A percentile compares a stretch with the other conserved stretches of the same genome.
phyloP scores from a whole-genome alignment of 78 protist species.

The Dictyostelium purpureum region DNA sequence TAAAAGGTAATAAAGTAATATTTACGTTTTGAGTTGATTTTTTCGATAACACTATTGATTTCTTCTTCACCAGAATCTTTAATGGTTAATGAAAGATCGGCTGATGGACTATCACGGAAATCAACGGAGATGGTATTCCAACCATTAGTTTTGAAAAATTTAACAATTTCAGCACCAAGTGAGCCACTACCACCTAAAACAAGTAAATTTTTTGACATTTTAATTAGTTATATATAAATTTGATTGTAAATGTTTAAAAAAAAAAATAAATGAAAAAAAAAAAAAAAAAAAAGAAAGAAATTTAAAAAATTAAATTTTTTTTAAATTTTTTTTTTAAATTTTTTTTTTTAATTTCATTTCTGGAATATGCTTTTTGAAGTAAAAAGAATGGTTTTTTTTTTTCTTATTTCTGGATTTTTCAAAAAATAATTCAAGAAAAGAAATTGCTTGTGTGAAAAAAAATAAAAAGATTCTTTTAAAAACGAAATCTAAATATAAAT shows the following conservation, averaged over 20 bases:
- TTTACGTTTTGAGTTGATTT: background rate
- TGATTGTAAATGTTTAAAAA: background rate
- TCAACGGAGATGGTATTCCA: constrained; percentile 70
- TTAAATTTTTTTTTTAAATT: no score
- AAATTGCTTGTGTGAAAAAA: no score
- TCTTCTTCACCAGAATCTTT: constrained; percentile 30
- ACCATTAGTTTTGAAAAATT: constrained; percentile 19
- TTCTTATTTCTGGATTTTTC: no score
- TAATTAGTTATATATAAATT: background rate
- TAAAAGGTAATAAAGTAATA: background rate
- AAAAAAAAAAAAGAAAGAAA: background rate
- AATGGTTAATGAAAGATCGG: constrained; percentile 8
- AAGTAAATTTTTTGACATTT: constrained; percentile 52
- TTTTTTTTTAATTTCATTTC: no score
- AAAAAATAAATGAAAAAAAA: background rate
- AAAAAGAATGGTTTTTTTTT: no score
- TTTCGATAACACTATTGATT: constrained; percentile 5
- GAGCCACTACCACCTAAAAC: constrained; percentile 79
- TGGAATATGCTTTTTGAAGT: no score
- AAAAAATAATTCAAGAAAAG: no score
- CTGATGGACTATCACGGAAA: constrained; percentile 28
- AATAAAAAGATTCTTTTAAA: no score
- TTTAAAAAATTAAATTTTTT: background rate
- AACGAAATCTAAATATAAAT: no score
- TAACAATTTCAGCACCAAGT: constrained; percentile 56